These are phyloP conservation scores for Mycosphaerella sp. DNA, from an alignment of 2,329 filamentous ascomycete species.

Conservation along the genomic window DNA sequence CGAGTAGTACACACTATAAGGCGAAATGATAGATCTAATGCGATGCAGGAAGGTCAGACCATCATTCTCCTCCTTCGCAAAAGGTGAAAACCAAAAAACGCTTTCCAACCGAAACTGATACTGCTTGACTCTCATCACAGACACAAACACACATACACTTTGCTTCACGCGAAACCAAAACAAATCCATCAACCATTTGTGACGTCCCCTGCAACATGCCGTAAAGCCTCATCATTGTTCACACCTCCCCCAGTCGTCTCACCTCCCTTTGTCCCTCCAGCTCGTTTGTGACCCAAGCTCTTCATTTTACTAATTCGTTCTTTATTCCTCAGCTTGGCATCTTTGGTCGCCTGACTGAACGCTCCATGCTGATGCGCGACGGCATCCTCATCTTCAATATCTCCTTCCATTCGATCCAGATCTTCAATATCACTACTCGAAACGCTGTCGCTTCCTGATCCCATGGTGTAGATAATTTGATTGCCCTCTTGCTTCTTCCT, in stretches of 20 bases:
- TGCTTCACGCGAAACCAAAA: no score
- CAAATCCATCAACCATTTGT: no score
- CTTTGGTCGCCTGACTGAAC: slow-evolving; percentile 19
- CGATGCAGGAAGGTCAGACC: no score
- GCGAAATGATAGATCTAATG: no score
- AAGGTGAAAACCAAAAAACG: no score
- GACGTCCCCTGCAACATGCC: neutral
- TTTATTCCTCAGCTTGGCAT: slow-evolving; percentile 24
- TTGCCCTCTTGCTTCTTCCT: slow-evolving; percentile 61
- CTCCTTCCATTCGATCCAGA: slow-evolving; percentile 40
- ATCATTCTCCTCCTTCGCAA: no score
- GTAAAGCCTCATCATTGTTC: slow-evolving; percentile 1
- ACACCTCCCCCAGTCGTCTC: neutral
- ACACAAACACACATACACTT: no score
- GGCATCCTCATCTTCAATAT: slow-evolving; percentile 14
- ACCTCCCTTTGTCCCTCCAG: neutral
- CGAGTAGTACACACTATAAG: no score
- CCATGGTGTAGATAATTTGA: slow-evolving; percentile 51
- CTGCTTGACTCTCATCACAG: no score
- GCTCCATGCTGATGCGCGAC: slow-evolving; percentile 18
- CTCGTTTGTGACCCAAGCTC: slow-evolving; percentile 6
- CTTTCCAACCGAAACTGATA: no score
- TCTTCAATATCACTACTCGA: slow-evolving; percentile 54
- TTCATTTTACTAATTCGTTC: slow-evolving; percentile 18
- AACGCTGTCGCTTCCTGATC: slow-evolving; percentile 42